Conservation (phyloP, 306 rosid genomes). For the Medicago truncatula region MtrunA17r5.0-ANR NC_053045.1:39652001-39652500, state of each 20-base stretch:
- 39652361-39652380: constrained; percentile 38
- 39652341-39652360: not conserved
- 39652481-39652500: constrained; percentile 43
- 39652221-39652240: constrained; percentile 49
- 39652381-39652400: constrained; percentile 40
- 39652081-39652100: constrained; percentile 32
- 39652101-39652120: not conserved
- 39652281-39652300: constrained; percentile 41
- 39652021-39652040: constrained; percentile 44
- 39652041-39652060: not conserved
- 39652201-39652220: constrained; percentile 37
- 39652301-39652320: constrained; percentile 33
- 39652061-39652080: constrained; percentile 44
- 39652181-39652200: constrained; percentile 30
- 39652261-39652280: constrained; percentile 44
- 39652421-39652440: constrained; percentile 41
- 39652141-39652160: not conserved
- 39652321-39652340: constrained; percentile 30
- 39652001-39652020: constrained; percentile 22
- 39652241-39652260: not conserved
- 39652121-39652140: constrained; percentile 36
- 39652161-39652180: constrained; percentile 19
- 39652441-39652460: not conserved
- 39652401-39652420: not conserved
- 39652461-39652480: constrained; percentile 34